phyloP scores from a whole-genome alignment of 345 rosid genomes.

The Acer negundo region DNA sequence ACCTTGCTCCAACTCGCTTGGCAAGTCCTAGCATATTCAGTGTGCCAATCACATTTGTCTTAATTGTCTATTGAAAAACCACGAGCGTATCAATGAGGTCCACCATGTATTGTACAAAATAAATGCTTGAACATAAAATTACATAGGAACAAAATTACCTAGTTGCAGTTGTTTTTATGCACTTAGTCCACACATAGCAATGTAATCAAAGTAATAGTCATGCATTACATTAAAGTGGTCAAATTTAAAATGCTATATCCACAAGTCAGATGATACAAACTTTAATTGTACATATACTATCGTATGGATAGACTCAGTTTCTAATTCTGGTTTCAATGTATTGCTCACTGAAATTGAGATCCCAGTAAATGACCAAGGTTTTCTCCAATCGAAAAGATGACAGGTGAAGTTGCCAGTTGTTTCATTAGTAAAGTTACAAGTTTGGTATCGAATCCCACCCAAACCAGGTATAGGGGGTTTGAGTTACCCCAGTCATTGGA shows the following conservation, averaged over 20 bases:
- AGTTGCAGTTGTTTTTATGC: background rate
- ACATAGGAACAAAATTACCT: background rate
- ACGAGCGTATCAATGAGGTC: conserved; percentile 17
- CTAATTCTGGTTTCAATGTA: background rate
- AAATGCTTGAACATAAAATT: background rate
- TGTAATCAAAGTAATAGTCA: background rate
- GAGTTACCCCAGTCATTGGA: background rate
- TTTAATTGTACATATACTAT: background rate
- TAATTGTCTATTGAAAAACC: conserved; percentile 63
- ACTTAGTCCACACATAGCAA: background rate
- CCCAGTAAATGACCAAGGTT: background rate
- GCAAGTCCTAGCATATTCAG: conserved; percentile 98
- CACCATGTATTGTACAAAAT: background rate
- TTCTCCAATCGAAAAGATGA: background rate
- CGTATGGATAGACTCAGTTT: background rate
- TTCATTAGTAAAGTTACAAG: too few relatives aligned
- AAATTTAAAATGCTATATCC: background rate
- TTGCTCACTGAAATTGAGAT: background rate
- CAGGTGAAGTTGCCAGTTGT: background rate
- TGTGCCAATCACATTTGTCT: conserved; percentile 98
- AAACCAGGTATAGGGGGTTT: background rate
- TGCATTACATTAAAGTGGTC: background rate
- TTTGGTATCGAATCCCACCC: background rate
- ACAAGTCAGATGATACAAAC: background rate
- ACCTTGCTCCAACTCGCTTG: conserved; percentile 98